A percentile compares a stretch with the other conserved stretches of the same genome.
phyloP scores from a whole-genome alignment of 306 rosid genomes.

The Lupinus albus region DNA sequence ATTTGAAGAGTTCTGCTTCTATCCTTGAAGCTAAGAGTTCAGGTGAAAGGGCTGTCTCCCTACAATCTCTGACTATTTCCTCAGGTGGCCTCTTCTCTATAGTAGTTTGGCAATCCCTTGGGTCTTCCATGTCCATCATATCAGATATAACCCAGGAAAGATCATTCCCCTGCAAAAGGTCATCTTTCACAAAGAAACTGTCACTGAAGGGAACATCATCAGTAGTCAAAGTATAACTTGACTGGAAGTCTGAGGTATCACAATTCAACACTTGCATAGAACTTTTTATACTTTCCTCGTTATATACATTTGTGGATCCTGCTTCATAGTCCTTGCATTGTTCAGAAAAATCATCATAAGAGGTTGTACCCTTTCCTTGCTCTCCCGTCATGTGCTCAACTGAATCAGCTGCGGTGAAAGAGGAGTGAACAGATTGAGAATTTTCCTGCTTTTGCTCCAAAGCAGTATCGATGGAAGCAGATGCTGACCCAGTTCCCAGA shows the following conservation, averaged over 20 bases:
- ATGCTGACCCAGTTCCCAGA: constrained; percentile 27
- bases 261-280: constrained; percentile 25
- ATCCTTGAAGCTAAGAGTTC: constrained; percentile 68
- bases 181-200: constrained; percentile 81
- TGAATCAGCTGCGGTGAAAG: constrained; percentile 40
- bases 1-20: constrained; percentile 84
- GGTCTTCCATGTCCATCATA: constrained; percentile 50
- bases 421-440: constrained; percentile 43
- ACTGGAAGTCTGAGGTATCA: constrained; percentile 51
- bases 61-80: constrained; percentile 44
- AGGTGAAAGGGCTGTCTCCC: constrained; percentile 49
- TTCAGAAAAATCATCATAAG: constrained; percentile 39
- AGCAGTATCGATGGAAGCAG: constrained; percentile 41
- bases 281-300: constrained; percentile 41
- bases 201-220: constrained; percentile 82
- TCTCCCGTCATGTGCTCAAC: constrained; percentile 43
- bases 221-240: constrained; percentile 60
- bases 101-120: constrained; percentile 47
- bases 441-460: constrained; percentile 40
- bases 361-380: constrained; percentile 33
- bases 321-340: constrained; percentile 39
- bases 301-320: constrained; percentile 41
- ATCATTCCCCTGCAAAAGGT: constrained; percentile 91
- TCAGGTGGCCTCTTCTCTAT: constrained; percentile 48
- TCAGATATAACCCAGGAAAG: constrained; percentile 91